Evolutionary conservation across 352 stramenopile species (phyloP).

Genomic region (Phytophthora constricta): DNA sequence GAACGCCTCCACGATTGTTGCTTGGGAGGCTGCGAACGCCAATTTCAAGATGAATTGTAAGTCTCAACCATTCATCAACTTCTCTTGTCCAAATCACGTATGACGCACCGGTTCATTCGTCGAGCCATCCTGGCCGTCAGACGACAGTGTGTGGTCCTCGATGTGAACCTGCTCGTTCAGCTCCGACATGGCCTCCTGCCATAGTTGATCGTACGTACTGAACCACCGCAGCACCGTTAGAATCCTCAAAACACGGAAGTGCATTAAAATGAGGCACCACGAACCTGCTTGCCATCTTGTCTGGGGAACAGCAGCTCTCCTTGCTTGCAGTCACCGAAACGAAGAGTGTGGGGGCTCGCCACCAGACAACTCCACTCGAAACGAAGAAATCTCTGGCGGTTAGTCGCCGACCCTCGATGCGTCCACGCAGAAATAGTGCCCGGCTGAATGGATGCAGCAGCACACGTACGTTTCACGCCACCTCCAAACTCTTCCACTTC

Average conservation of each 20-base stretch:
- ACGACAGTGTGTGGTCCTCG: conserved; percentile 78
- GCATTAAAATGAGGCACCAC: background rate
- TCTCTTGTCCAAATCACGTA: background rate
- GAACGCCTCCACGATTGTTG: conserved; percentile 91
- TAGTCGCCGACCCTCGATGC: too few species aligned
- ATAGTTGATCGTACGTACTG: conserved; percentile 90
- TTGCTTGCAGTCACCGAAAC: background rate
- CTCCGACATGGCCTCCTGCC: conserved; percentile 93
- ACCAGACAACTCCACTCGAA: conserved; percentile 5
- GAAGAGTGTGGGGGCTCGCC: conserved; percentile 4
- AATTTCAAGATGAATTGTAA: background rate
- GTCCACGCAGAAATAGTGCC: too few species aligned
- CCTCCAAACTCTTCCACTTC: too few species aligned
- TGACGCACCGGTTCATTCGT: conserved; percentile 46
- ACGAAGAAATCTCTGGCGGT: too few species aligned
- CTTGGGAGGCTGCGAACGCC: conserved; percentile 50
- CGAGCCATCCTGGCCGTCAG: conserved; percentile 40
- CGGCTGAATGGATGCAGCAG: too few species aligned
- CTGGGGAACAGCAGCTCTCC: background rate
- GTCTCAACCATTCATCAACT: background rate
- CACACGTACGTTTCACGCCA: too few species aligned
- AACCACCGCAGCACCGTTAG: background rate
- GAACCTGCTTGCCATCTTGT: conserved; percentile 49
- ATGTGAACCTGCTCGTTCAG: conserved; percentile 94
- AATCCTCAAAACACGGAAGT: background rate